Conservation (phyloP, 768 basidiomycete species). For the Leucocoprinus birnbaumii region DNA sequence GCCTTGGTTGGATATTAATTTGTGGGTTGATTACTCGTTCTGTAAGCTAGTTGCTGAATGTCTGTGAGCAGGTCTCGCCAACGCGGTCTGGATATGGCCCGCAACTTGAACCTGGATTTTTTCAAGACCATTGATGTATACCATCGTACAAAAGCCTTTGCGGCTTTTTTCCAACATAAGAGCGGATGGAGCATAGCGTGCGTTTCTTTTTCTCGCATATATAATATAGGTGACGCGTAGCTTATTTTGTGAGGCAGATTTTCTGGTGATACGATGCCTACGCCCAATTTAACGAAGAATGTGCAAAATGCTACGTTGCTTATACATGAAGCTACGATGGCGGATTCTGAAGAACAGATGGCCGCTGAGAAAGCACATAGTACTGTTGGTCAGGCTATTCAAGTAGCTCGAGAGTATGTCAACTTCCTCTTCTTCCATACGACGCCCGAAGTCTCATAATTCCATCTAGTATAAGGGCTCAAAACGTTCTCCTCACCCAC, state of each 20-base stretch:
- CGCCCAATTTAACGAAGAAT: slow-evolving; percentile 58
- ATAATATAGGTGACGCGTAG: background rate
- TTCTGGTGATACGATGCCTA: slow-evolving; percentile 89
- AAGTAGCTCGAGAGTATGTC: slow-evolving; percentile 65
- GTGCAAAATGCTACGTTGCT: slow-evolving; percentile 73
- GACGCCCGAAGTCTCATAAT: background rate
- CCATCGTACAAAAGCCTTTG: slow-evolving; percentile 75
- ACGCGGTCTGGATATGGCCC: slow-evolving; percentile 43
- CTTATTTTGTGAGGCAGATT: slow-evolving; percentile 48
- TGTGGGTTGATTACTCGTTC: slow-evolving; percentile 26
- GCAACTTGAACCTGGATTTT: slow-evolving; percentile 50
- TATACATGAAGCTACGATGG: slow-evolving; percentile 95
- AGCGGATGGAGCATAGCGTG: slow-evolving; percentile 81
- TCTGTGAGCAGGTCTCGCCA: slow-evolving; percentile 36
- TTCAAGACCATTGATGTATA: slow-evolving; percentile 69
- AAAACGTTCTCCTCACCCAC: slow-evolving; percentile 87
- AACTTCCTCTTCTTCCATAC: slow-evolving; percentile 6
- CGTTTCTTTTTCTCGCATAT: slow-evolving; percentile 45
- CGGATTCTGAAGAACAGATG: slow-evolving; percentile 74
- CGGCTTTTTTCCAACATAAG: slow-evolving; percentile 59
- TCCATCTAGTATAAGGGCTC: slow-evolving; percentile 75
- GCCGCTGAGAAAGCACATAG: slow-evolving; percentile 81
- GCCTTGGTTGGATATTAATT: slow-evolving; percentile 40
- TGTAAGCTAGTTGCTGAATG: background rate
- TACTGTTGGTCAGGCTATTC: slow-evolving; percentile 86